A percentile compares a stretch with the other conserved stretches of the same genome.
Evolutionary conservation across 1,139 yeast genomes (phyloP).

Genomic region (Candida mesenterica): DNA sequence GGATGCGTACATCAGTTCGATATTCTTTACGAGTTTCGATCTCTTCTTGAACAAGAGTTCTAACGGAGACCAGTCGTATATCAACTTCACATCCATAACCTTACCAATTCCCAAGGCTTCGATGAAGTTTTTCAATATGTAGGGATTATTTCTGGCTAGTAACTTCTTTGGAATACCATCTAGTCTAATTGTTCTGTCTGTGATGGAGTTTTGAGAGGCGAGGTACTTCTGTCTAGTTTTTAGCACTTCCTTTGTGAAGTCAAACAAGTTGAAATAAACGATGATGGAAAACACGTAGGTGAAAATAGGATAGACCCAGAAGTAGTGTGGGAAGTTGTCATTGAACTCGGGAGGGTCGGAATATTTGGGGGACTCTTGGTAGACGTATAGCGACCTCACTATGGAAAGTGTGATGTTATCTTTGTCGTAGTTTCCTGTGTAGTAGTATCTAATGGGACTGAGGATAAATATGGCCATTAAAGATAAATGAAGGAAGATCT

Average conservation of each 20-base stretch:
- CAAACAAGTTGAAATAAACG: constrained; percentile 33
- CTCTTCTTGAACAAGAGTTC: constrained; percentile 42
- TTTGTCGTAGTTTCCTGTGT: constrained; percentile 47
- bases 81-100: constrained; percentile 53
- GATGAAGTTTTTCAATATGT: constrained; percentile 47
- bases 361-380: constrained; percentile 5
- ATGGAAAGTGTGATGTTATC: constrained; percentile 25
- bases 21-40: constrained; percentile 24
- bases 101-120: constrained; percentile 63
- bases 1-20: constrained; percentile 49
- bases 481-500: constrained; percentile 35
- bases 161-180: constrained; percentile 50
- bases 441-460: constrained; percentile 45
- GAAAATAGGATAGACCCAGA: constrained; percentile 44
- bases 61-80: constrained; percentile 55
- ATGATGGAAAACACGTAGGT: constrained; percentile 42
- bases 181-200: constrained; percentile 46
- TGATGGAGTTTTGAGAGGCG: constrained; percentile 44
- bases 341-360: constrained; percentile 14
- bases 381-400: constrained; percentile 7
- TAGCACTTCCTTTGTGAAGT: constrained; percentile 37
- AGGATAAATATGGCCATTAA: constrained; percentile 39
- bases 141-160: constrained; percentile 38
- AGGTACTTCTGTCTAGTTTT: constrained; percentile 41
- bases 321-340: constrained; percentile 19